phyloP scores from a whole-genome alignment of 1,284 basidiomycete genomes.

The Xerocomus cyaneibrunnescens region DNA sequence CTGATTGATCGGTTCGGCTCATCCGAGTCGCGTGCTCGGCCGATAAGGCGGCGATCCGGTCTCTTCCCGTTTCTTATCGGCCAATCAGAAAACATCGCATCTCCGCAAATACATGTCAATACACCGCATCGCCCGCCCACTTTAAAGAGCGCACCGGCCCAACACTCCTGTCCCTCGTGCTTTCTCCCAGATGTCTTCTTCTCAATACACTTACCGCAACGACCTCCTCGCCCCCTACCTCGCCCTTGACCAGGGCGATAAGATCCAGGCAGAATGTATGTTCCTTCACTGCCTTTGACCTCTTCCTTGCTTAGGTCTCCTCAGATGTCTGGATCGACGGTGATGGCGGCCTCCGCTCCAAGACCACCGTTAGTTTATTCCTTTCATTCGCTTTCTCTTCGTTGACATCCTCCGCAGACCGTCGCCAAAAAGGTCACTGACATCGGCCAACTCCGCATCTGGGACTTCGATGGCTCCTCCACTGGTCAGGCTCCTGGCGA shows the following conservation, averaged over 20 bases:
- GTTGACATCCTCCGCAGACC: slow-evolving; percentile 50
- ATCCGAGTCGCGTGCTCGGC: slow-evolving; percentile 10
- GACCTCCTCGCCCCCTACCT: slow-evolving; percentile 88
- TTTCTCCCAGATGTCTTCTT: slow-evolving; percentile 25
- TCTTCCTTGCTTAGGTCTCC: slow-evolving; percentile 15
- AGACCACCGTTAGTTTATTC: slow-evolving; percentile 72
- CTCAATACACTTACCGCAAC: slow-evolving; percentile 54
- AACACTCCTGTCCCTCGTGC: background rate
- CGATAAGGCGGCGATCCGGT: slow-evolving; percentile 1
- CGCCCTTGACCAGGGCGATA: slow-evolving; percentile 80
- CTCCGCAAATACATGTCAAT: slow-evolving; percentile 27
- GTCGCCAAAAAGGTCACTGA: slow-evolving; percentile 83
- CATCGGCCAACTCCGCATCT: slow-evolving; percentile 85
- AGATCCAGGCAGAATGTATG: slow-evolving; percentile 92
- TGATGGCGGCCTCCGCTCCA: slow-evolving; percentile 88
- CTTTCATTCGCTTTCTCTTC: slow-evolving; percentile 2
- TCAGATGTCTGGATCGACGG: slow-evolving; percentile 96
- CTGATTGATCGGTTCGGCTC: slow-evolving; percentile 2
- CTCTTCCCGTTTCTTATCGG: slow-evolving; percentile 25
- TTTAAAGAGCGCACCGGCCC: slow-evolving; percentile 22
- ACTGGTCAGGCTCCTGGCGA: slow-evolving; percentile 94
- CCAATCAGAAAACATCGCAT: slow-evolving; percentile 26
- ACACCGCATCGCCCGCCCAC: slow-evolving; percentile 11
- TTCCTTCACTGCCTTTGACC: slow-evolving; percentile 14
- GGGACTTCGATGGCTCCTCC: slow-evolving; percentile 99